Percentiles rank a stretch among this genome's conserved stretches.
phyloP scores from a whole-genome alignment of 2,329 filamentous ascomycete genomes.

The Didymella pomorum region DNA sequence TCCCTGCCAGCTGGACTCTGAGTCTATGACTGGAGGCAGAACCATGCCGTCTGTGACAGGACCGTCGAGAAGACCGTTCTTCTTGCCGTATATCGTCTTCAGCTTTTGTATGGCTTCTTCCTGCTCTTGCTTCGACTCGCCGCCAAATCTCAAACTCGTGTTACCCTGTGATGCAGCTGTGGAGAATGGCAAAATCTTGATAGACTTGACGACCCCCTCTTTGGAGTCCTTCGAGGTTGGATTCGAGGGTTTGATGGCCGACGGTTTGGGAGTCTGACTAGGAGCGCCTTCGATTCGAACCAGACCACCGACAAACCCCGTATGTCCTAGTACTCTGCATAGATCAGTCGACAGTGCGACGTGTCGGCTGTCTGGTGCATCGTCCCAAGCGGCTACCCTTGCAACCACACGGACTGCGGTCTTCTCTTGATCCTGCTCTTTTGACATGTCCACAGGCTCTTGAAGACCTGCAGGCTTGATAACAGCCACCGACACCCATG shows the following conservation, averaged over 20 bases:
- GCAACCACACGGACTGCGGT: slow-evolving; percentile 76
- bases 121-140: slow-evolving; percentile 82
- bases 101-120: slow-evolving; percentile 79
- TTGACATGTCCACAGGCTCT: slow-evolving; percentile 74
- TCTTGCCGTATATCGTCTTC: slow-evolving; percentile 72
- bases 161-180: slow-evolving; percentile 62
- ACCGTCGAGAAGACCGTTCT: slow-evolving; percentile 75
- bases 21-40: slow-evolving; percentile 67
- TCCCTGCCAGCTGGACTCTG: slow-evolving; percentile 75
- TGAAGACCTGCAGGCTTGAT: slow-evolving; percentile 82
- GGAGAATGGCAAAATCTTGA: slow-evolving; percentile 85
- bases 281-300: slow-evolving; percentile 87
- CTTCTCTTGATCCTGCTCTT: slow-evolving; percentile 67
- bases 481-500: slow-evolving; percentile 84
- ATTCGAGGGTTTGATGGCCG: slow-evolving; percentile 51
- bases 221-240: slow-evolving; percentile 50
- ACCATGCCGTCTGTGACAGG: slow-evolving; percentile 90
- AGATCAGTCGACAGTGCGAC: slow-evolving; percentile 80
- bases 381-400: slow-evolving; percentile 78
- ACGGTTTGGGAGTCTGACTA: slow-evolving; percentile 70
- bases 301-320: slow-evolving; percentile 82
- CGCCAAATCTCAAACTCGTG: slow-evolving; percentile 82
- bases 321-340: slow-evolving; percentile 74
- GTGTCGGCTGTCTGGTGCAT: slow-evolving; percentile 83
- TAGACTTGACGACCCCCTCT: slow-evolving; percentile 63